Conservation (phyloP, 129 eudicot genomes). For the Pulicaria dysenterica region DNA sequence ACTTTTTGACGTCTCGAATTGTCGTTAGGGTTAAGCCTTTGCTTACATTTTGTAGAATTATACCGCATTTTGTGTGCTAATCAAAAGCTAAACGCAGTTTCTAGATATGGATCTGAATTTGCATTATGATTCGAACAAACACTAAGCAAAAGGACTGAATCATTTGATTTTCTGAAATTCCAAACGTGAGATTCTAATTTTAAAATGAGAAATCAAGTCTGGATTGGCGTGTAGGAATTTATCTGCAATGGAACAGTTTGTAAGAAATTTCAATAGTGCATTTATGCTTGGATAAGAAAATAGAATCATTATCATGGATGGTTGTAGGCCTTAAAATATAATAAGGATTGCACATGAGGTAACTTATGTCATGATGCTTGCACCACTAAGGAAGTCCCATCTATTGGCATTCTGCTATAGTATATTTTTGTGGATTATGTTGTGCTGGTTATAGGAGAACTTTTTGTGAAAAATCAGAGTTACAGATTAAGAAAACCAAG, state of each 20-base stretch:
- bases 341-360: slow-evolving; percentile 19
- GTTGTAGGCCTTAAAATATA: slow-evolving; percentile 18
- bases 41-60: slow-evolving; percentile 16
- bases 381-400: neutral
- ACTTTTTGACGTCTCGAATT: neutral
- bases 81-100: neutral
- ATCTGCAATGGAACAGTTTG: slow-evolving; percentile 13
- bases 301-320: slow-evolving; percentile 24
- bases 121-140: neutral
- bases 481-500: neutral
- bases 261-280: slow-evolving; percentile 5
- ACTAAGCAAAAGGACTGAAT: slow-evolving; percentile 4
- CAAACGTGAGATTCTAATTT: neutral
- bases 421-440: neutral
- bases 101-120: slow-evolving; percentile 21
- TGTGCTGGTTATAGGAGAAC: slow-evolving; percentile 10
- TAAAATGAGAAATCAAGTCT: slow-evolving; percentile 17
- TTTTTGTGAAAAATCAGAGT: slow-evolving; percentile 11
- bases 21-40: slow-evolving; percentile 22
- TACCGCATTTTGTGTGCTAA: neutral
- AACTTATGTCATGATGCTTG: slow-evolving; percentile 1
- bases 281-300: slow-evolving; percentile 11
- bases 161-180: neutral
- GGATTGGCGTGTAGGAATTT: slow-evolving; percentile 11
- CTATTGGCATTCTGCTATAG: neutral